Evolutionary conservation across 1,139 yeast species (phyloP).

Genomic region (Yamadazyma mexicana): DNA sequence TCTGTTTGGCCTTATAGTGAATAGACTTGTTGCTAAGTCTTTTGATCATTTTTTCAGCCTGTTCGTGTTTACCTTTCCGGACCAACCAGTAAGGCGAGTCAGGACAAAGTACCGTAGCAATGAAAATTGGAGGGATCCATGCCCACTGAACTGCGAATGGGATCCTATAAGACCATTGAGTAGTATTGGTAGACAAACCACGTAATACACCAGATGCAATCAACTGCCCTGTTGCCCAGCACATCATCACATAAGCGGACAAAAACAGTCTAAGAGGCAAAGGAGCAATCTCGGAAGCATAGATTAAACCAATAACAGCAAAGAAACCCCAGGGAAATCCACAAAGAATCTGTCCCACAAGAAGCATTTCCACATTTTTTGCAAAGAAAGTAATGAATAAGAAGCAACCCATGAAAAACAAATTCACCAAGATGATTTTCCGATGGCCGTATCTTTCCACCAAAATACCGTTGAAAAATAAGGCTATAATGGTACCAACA

Average conservation of each 20-base stretch:
- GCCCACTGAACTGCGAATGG: slow-evolving; percentile 47
- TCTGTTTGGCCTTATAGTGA: slow-evolving; percentile 10
- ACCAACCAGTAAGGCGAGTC: slow-evolving; percentile 20
- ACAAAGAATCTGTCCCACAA: slow-evolving; percentile 43
- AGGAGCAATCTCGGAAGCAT: slow-evolving; percentile 50
- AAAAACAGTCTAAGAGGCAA: slow-evolving; percentile 41
- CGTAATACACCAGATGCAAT: slow-evolving; percentile 40
- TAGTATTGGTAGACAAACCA: slow-evolving; percentile 22
- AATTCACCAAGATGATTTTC: slow-evolving; percentile 30
- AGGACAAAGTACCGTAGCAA: slow-evolving; percentile 27
- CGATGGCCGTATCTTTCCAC: slow-evolving; percentile 43
- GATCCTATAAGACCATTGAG: slow-evolving; percentile 34
- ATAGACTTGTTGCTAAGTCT: slow-evolving; percentile 7
- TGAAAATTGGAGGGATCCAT: slow-evolving; percentile 29
- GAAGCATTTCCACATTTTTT: slow-evolving; percentile 29
- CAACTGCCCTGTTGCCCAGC: slow-evolving; percentile 48
- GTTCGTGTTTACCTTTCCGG: slow-evolving; percentile 9
- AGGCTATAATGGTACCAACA: slow-evolving; percentile 39
- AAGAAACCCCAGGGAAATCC: slow-evolving; percentile 50
- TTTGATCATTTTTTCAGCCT: slow-evolving; percentile 11
- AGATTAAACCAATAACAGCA: slow-evolving; percentile 43
- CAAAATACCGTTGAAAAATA: slow-evolving; percentile 34
- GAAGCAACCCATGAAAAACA: slow-evolving; percentile 27
- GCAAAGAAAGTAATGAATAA: slow-evolving; percentile 47
- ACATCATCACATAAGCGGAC: slow-evolving; percentile 41